A percentile compares a stretch with the other conserved stretches of the same genome.
Evolutionary conservation across 345 rosid genomes (phyloP).

Genomic region (Eutrema heterophyllum): DNA sequence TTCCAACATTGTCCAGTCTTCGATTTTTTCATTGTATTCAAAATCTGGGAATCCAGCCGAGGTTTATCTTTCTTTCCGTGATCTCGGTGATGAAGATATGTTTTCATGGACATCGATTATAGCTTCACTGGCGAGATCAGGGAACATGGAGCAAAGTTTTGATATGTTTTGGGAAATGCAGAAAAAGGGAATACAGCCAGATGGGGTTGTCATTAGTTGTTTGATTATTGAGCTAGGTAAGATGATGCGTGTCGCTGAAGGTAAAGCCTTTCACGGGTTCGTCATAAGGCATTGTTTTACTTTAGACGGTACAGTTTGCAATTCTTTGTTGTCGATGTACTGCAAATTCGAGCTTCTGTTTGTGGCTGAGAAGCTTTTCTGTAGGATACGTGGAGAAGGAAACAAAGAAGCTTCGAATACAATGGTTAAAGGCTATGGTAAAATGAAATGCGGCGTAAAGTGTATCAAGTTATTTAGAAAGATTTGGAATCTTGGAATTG

Average conservation of each 20-base stretch:
- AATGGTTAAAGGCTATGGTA: conserved; percentile 50
- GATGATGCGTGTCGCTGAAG: conserved; percentile 32
- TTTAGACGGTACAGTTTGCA: conserved; percentile 36
- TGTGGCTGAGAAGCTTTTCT: conserved; percentile 45
- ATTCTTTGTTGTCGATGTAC: conserved; percentile 56
- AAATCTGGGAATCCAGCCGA: conserved; percentile 45
- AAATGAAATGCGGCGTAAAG: conserved; percentile 38
- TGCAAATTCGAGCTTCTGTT: conserved; percentile 48
- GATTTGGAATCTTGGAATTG: conserved; percentile 40
- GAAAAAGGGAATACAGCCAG: conserved; percentile 35
- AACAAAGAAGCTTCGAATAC: conserved; percentile 45
- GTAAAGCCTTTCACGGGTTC: conserved; percentile 60
- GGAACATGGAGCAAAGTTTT: conserved; percentile 41
- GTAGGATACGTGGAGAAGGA: conserved; percentile 15
- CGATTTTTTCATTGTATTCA: conserved; percentile 48
- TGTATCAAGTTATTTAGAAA: conserved; percentile 45
- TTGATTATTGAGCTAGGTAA: conserved; percentile 50
- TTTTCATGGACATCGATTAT: conserved; percentile 70
- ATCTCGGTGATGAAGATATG: conserved; percentile 48
- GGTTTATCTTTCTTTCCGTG: conserved; percentile 43
- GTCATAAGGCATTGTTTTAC: conserved; percentile 39
- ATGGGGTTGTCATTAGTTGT: conserved; percentile 57
- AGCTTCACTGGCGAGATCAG: conserved; percentile 44
- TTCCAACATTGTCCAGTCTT: conserved; percentile 39
- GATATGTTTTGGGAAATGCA: conserved; percentile 57